Base-by-base conservation (phyloP, 257 asterid species). In the Nicotiana paniculata region DNA sequence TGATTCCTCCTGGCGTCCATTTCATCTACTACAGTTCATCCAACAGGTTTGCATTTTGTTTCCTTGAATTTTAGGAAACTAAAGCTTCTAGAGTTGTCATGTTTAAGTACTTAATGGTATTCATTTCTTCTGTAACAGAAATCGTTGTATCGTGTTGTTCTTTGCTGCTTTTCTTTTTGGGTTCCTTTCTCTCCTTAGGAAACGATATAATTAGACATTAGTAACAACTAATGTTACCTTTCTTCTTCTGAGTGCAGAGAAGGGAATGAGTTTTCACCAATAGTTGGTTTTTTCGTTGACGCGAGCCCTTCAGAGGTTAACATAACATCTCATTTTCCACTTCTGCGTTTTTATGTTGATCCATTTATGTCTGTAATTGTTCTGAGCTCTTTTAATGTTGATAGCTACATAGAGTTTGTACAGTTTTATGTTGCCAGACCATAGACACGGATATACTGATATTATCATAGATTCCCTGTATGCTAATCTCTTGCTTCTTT, bases 1-100 rank as follows among this genome's bases (percentile, higher is more conserved):
- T 96, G 98, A 91, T 96, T 87, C 99, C 97, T 67, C 97, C 97
- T 24, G 99, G 97, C 39, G 84, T 92, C 81, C 99, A 96, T 87
- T 96, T 91, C 64, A 72, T 96, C 74, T 94, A 90, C 83, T 94
- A 92, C 76, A 89, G 97, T 88, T 87, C 97, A 21, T 83, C 97
- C 30, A 92, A 88, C 89, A 90, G 96, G 99, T 92, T 43, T 21
- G 85, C 63, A 80, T 82, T 53, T 28, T 5, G 2, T 85, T 2
- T 43, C 21, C 51, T 9, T 58, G 51, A 57, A 32, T 21, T 70
- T 80, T 30, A 17, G 43, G 15, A 9, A 9, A 62, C 32, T 28
- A 15, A 21, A 68, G 26, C 18, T 54, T 35, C 48, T 70, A 21
- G 21, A 28, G n/a, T 70, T 70, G 77, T 72, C 21, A 39, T 28